Evolutionary conservation across 2,329 filamentous ascomycete species (phyloP), one percentile per base, ranked within the genome.

Genomic region (Diaporthe sp.): DNA sequence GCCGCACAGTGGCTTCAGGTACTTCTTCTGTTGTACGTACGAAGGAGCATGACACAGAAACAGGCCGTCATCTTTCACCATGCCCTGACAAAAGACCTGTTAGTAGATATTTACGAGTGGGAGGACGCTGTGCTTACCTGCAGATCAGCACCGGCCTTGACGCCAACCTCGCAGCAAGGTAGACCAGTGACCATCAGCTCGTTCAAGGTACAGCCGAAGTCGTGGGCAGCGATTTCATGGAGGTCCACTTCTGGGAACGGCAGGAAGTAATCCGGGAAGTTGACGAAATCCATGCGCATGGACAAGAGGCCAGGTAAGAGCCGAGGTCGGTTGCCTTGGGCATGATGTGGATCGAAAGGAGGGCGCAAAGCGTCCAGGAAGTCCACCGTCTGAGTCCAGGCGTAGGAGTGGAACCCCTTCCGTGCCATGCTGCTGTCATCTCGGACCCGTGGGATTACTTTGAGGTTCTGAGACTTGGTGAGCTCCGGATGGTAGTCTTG

Each of bases 221-320:
- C 87, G 74, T 90, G 88, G 22, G 86, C 87, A 4, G 87, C 85
- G n/a, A 89, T 80, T 66, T 88, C 85, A 77, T 90, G 88, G 22
- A 90, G 82, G 60, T 87, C 86, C 4, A 83, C 80, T 2, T 85
- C 86, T 1, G 87, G 85, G 71, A 83, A 86, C 3, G 84, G 84
- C 45, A 89, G 80, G 38, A 86, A 82, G 2, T 85, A 80, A 13
- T 87, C 84, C 2, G 85, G 84, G 61, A 90, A 90, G 77, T 90
- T 90, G 77, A 90, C 87, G 25, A 90, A 84, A 75, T 90, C 89
- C 45, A 90, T 84, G 47, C 88, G 86, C 54, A 90, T 80, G 25
- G 82, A 83, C 35, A 84, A 81, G 4, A 90, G 82, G 22, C 82
- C 84, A 1, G 89, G 88, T 0, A 90, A 78, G 15, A 90, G 84